A percentile compares a stretch with the other conserved stretches of the same genome.
Evolutionary conservation across 2,329 filamentous ascomycete species (phyloP).

Genomic region (Nannizzia gypsea): DNA sequence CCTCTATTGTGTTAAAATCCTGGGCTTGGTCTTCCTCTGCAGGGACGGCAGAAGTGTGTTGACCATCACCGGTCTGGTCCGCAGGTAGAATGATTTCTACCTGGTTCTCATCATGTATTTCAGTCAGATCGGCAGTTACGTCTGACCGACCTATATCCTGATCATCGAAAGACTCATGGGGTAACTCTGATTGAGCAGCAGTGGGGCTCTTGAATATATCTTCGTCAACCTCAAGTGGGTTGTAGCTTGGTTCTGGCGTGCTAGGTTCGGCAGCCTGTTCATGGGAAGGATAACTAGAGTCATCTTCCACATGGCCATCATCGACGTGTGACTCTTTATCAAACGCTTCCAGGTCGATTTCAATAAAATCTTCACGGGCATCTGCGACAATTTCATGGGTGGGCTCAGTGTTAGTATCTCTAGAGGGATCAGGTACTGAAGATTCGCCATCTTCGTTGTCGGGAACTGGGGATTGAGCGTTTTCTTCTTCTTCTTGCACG

Average conservation of each 20-base stretch:
- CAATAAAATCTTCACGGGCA: neutral
- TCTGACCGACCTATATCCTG: neutral
- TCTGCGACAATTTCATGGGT: neutral
- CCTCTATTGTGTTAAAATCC: neutral
- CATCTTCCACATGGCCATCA: neutral
- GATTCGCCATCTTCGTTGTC: neutral
- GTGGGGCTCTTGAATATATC: conserved; percentile 22
- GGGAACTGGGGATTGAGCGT: conserved; percentile 8
- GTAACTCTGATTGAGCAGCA: conserved; percentile 11
- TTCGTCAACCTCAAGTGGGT: conserved; percentile 24
- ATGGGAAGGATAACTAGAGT: neutral
- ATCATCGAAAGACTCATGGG: neutral
- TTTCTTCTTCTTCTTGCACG: conserved; percentile 26
- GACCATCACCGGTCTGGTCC: neutral
- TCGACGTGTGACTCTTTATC: neutral
- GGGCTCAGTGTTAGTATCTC: neutral
- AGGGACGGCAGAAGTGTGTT: neutral
- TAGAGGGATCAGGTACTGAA: neutral
- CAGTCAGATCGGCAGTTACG: neutral
- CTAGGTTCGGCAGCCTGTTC: neutral
- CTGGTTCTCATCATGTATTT: neutral
- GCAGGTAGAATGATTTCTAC: neutral
- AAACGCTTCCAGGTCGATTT: conserved; percentile 8
- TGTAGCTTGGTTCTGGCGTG: conserved; percentile 19
- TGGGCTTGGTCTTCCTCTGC: neutral